Conservation (phyloP, 164 flowering plant genomes). For the Akebia trifoliata region DNA sequence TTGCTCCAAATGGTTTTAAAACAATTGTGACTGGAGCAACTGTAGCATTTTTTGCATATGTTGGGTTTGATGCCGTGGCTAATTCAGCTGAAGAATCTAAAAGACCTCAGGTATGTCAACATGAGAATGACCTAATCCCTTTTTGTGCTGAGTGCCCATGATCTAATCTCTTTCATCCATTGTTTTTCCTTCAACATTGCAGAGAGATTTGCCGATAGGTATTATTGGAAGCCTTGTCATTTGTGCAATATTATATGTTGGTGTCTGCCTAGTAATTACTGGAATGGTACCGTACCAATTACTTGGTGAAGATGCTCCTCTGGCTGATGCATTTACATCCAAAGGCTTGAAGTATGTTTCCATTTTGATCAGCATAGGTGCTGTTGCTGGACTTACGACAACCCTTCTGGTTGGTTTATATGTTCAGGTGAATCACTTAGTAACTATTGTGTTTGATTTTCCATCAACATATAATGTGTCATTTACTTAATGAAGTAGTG, state of each 20-base stretch:
- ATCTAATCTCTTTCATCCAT: slow-evolving; percentile 1
- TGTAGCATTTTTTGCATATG: slow-evolving; percentile 95
- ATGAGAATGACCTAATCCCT: slow-evolving; percentile 6
- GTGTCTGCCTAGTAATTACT: slow-evolving; percentile 89
- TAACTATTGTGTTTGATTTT: background rate
- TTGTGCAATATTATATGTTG: slow-evolving; percentile 68
- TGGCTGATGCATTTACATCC: slow-evolving; percentile 78
- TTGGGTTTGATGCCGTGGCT: slow-evolving; percentile 98
- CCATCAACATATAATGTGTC: slow-evolving; percentile 4
- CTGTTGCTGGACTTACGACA: slow-evolving; percentile 96
- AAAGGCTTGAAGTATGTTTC: slow-evolving; percentile 88
- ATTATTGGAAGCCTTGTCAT: slow-evolving; percentile 80
- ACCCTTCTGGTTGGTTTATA: slow-evolving; percentile 92
- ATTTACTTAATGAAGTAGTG: slow-evolving; percentile 11
- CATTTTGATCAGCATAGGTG: slow-evolving; percentile 81
- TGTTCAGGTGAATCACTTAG: slow-evolving; percentile 69
- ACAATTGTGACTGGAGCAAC: slow-evolving; percentile 88
- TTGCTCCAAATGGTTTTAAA: slow-evolving; percentile 78
- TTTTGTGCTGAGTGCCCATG: background rate
- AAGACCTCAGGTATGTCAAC: slow-evolving; percentile 74
- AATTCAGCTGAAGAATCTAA: slow-evolving; percentile 98
- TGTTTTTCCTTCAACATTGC: slow-evolving; percentile 14
- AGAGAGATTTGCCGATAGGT: slow-evolving; percentile 94
- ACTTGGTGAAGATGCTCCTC: slow-evolving; percentile 89
- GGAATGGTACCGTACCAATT: slow-evolving; percentile 89